Percentiles rank a stretch among this genome's conserved stretches.
phyloP scores from a whole-genome alignment of 306 rosid species.

The Acacia crassicarpa region DNA sequence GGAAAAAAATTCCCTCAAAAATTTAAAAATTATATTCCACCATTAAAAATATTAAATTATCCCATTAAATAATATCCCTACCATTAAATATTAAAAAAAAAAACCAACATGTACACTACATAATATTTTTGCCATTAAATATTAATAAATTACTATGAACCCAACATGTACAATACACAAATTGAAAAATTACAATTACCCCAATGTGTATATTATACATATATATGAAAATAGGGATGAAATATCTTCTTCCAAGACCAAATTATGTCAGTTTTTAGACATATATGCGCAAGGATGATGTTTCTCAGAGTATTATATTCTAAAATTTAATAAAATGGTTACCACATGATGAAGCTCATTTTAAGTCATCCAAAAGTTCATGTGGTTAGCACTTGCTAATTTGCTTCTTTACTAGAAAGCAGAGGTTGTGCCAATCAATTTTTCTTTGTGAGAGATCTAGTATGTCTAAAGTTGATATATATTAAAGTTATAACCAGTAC shows the following conservation, averaged over 20 bases:
- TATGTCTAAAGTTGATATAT: conserved; percentile 17
- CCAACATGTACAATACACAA: too few relatives aligned
- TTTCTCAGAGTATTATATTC: not conserved
- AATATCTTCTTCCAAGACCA: not conserved
- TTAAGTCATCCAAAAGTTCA: conserved; percentile 1
- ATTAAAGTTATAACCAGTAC: conserved; percentile 27
- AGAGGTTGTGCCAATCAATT: conserved; percentile 20
- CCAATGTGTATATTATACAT: too few relatives aligned
- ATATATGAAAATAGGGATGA: not conserved
- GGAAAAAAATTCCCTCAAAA: too few relatives aligned
- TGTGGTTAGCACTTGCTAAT: conserved; percentile 7
- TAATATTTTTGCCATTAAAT: too few relatives aligned
- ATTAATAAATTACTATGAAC: too few relatives aligned
- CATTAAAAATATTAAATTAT: too few relatives aligned
- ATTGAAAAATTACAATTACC: too few relatives aligned
- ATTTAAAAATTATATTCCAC: too few relatives aligned
- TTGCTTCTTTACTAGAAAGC: conserved; percentile 11
- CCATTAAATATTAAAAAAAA: too few relatives aligned
- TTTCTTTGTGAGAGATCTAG: conserved; percentile 13
- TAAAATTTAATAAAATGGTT: not conserved
- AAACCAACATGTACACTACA: too few relatives aligned
- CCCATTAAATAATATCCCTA: too few relatives aligned
- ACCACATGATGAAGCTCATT: not conserved
- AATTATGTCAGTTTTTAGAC: not conserved
- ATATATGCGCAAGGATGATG: not conserved